Percentiles rank a stretch among this genome's conserved stretches.
phyloP scores from a whole-genome alignment of 441 rosid genomes.

The Mallotus repandus region DNA sequence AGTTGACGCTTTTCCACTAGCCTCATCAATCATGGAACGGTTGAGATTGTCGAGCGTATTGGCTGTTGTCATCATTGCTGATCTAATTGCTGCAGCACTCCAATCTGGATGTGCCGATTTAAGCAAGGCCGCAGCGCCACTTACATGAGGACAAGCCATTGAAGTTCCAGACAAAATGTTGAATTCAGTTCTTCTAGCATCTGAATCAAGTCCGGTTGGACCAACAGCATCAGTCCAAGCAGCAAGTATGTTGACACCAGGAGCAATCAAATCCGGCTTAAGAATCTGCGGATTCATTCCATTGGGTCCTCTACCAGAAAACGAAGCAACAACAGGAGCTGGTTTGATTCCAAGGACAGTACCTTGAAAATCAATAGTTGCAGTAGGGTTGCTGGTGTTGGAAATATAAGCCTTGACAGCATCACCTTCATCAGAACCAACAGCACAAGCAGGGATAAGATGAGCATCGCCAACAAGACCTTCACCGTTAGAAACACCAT shows the following conservation, averaged over 20 bases:
- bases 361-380: conserved; percentile 67
- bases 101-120: conserved; percentile 74
- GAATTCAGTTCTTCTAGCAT: conserved; percentile 59
- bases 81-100: conserved; percentile 67
- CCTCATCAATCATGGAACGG: conserved; percentile 56
- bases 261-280: conserved; percentile 76
- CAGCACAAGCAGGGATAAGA: conserved; percentile 66
- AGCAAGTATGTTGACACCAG: conserved; percentile 72
- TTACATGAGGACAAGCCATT: conserved; percentile 79
- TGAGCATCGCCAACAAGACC: conserved; percentile 79
- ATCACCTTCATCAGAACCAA: conserved; percentile 70
- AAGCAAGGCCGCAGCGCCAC: conserved; percentile 77
- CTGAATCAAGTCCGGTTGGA: conserved; percentile 65
- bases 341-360: conserved; percentile 74
- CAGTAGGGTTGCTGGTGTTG: conserved; percentile 37
- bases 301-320: conserved; percentile 75
- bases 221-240: conserved; percentile 77
- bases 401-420: conserved; percentile 54
- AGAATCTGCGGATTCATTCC: conserved; percentile 71
- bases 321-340: conserved; percentile 79
- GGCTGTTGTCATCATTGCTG: conserved; percentile 83
- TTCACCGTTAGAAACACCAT: conserved; percentile 72
- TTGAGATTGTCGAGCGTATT: conserved; percentile 44
- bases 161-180: conserved; percentile 80
- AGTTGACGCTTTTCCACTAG: conserved; percentile 53